A percentile compares a stretch with the other conserved stretches of the same genome.
phyloP scores from a whole-genome alignment of 306 rosid genomes.

The Rosa lucieae region DNA sequence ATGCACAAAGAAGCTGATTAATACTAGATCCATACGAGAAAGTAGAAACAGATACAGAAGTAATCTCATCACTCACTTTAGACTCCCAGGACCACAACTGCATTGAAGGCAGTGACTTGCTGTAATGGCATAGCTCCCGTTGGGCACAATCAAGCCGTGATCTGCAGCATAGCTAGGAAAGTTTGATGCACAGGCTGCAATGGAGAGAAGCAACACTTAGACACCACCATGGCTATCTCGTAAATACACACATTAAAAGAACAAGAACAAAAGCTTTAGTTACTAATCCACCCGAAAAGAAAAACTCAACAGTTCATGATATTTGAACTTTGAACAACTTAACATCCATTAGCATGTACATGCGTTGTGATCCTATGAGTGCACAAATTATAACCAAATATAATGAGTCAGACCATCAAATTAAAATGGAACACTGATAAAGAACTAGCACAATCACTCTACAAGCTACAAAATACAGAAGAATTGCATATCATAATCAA shows the following conservation, averaged over 20 bases:
- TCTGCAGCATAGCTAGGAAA: slow-evolving; percentile 74
- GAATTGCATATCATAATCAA: background rate
- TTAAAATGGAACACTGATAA: background rate
- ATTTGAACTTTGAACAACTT: background rate
- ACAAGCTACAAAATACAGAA: background rate
- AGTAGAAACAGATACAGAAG: background rate
- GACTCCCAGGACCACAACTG: slow-evolving; percentile 89
- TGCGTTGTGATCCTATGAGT: background rate
- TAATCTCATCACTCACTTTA: slow-evolving; percentile 54
- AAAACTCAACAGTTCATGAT: background rate
- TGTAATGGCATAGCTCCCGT: slow-evolving; percentile 90
- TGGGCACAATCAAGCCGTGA: slow-evolving; percentile 84
- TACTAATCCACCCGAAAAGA: background rate
- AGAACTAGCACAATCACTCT: background rate
- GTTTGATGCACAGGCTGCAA: slow-evolving; percentile 81
- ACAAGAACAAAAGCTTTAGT: background rate
- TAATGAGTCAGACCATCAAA: background rate
- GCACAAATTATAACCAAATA: background rate
- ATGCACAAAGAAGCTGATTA: slow-evolving; percentile 23
- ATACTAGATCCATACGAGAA: background rate
- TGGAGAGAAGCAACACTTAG: slow-evolving; percentile 12
- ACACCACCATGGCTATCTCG: background rate
- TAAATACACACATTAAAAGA: background rate
- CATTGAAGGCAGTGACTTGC: slow-evolving; percentile 96
- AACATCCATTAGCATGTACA: background rate